These are phyloP conservation scores for Tuber magnatum DNA, from an alignment of 495 filamentous ascomycete genomes.

Conservation along the genomic window DNA sequence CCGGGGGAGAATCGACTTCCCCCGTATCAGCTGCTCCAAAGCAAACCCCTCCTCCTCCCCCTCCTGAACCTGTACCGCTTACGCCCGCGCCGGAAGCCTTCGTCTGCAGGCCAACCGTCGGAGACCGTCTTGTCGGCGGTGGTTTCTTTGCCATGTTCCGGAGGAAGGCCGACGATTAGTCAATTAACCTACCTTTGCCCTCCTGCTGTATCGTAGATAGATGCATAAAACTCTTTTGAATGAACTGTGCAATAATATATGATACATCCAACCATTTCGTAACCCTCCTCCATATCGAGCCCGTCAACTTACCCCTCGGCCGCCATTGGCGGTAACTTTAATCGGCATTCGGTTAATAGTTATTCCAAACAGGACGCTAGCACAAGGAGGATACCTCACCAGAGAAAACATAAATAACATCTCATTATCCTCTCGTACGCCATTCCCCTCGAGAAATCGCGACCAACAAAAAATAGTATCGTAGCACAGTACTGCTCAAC, in stretches of 20 bases:
- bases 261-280: too few species aligned
- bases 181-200: not conserved
- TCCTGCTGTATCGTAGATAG: not conserved
- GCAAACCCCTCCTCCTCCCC: constrained; percentile 8
- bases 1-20: constrained; percentile 7
- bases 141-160: constrained; percentile 67
- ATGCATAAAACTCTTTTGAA: not conserved
- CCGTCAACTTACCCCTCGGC: not conserved
- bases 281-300: not conserved
- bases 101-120: constrained; percentile 65
- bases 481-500: too few species aligned
- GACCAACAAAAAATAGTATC: too few species aligned
- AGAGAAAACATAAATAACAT: not conserved
- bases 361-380: not conserved
- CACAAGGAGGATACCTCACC: not conserved
- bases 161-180: constrained; percentile 34
- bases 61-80: not conserved
- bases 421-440: not conserved
- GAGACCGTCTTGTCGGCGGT: constrained; percentile 55
- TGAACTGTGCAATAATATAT: not conserved
- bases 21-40: constrained; percentile 3
- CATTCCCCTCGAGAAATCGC: too few species aligned
- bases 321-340: not conserved
- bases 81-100: constrained; percentile 44
- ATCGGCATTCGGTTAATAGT: not conserved